Conservation (phyloP, 257 asterid species). For the Mitragyna speciosa region DNA sequence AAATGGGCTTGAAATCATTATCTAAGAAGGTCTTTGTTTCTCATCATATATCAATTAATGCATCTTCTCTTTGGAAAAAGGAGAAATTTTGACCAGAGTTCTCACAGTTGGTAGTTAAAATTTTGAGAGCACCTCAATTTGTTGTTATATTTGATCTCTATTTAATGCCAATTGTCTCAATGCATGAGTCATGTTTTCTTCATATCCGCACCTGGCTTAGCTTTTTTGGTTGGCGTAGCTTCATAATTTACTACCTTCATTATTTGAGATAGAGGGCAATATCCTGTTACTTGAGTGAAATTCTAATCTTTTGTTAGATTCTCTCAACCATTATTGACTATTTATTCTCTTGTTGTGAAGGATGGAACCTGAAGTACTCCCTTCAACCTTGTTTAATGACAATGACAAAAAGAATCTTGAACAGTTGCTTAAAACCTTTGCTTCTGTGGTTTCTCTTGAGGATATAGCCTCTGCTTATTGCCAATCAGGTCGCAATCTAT, state of each 20-base stretch:
- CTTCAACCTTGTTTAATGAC: conserved; percentile 35
- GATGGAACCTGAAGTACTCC: conserved; percentile 52
- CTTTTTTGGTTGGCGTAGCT: too few species aligned
- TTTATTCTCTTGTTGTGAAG: conserved; percentile 30
- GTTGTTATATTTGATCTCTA: background rate
- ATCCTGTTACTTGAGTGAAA: background rate
- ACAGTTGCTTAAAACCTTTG: conserved; percentile 60
- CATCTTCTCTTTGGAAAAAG: background rate
- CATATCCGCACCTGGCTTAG: too few species aligned
- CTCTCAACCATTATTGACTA: conserved; percentile 2
- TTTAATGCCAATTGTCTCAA: background rate
- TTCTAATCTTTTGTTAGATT: background rate
- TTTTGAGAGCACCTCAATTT: background rate
- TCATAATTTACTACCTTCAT: background rate
- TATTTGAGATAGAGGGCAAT: background rate
- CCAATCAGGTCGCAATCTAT: conserved; percentile 46
- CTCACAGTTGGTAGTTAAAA: background rate
- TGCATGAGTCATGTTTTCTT: background rate
- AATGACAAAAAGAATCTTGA: conserved; percentile 55
- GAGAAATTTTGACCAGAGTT: background rate
- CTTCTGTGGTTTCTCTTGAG: conserved; percentile 61
- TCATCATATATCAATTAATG: background rate
- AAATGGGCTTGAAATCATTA: background rate
- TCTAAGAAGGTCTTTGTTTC: background rate
- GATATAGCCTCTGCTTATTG: conserved; percentile 79